Base-by-base conservation (phyloP, 495 filamentous ascomycete species). In the Diplogelasinospora grovesii region DNA sequence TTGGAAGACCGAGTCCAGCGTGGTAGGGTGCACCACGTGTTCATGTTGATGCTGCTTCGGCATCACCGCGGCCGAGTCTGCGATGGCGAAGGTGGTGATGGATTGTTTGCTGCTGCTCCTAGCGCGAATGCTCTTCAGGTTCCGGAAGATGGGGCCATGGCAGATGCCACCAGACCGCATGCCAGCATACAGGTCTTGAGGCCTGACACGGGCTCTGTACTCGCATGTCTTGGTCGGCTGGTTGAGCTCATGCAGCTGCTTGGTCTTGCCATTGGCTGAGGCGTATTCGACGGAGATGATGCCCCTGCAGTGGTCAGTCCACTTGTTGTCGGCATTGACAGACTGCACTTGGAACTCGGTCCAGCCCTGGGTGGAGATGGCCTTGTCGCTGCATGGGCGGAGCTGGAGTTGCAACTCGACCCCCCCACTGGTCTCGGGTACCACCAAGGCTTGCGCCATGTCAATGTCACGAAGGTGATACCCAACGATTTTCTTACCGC, bases 11-110 rank as follows among this genome's bases (percentile, higher is more conserved):
- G 55, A 55, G 39, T 70, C 68, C 2, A 72, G 31, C 0, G 70
- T 72, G 0, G 65, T 63, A 0, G 74, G 74, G 35, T 78, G 73
- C 13, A 76, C 57, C 9, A 75, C 20, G 36, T 67, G 66, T 2
- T 50, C 48, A 9, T 49, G 59, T 41, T 70, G 58, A 41, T 60
- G 69, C 2, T 58, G 26, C 19, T 52, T 52, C 2, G 73, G 68
- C 70, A 74, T 73, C 2, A 52, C 30, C 0, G 50, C 46, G 14
- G 38, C 38, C 6, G 63, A 61, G 37, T 75, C 63, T 2, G 64
- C 66, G 10, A 71, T 51, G 0, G 26, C 22, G 22, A 69, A 52
- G 3, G 43, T 43, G 3, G 53, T 47, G 15, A 48, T 25, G 8
- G 53, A 54, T 36, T 54, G 48, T 26, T 50, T 50, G 16, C 41